Evolutionary conservation across 352 stramenopile species (phyloP).

Genomic region (Phytopythium ostracodes): DNA sequence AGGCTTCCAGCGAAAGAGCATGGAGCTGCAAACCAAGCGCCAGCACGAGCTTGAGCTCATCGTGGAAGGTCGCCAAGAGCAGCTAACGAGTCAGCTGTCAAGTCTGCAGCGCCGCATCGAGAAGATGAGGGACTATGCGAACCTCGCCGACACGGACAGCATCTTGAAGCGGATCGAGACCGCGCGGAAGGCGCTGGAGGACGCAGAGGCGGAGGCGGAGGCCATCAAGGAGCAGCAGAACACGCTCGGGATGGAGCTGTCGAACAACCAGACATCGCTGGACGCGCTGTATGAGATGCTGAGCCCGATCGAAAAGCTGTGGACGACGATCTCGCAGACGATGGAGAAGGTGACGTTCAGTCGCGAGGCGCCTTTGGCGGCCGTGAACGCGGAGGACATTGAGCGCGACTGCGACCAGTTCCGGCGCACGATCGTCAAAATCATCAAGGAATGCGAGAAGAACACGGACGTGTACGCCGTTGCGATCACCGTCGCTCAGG

Average conservation of each 20-base stretch:
- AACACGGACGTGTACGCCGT: slow-evolving; percentile 81
- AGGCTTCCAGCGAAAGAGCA: slow-evolving; percentile 87
- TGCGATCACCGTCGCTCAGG: slow-evolving; percentile 72
- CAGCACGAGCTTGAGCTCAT: slow-evolving; percentile 89
- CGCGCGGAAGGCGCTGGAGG: slow-evolving; percentile 74
- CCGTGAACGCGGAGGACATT: slow-evolving; percentile 83
- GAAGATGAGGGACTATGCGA: slow-evolving; percentile 88
- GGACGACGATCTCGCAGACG: slow-evolving; percentile 75
- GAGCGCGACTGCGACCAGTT: slow-evolving; percentile 88
- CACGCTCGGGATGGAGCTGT: slow-evolving; percentile 78
- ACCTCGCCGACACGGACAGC: slow-evolving; percentile 70
- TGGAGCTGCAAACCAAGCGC: slow-evolving; percentile 87
- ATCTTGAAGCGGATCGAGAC: slow-evolving; percentile 81
- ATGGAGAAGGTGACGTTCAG: slow-evolving; percentile 77
- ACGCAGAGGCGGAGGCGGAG: slow-evolving; percentile 78
- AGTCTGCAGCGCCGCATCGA: slow-evolving; percentile 84
- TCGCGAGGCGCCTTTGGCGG: slow-evolving; percentile 52
- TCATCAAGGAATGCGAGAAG: slow-evolving; percentile 90
- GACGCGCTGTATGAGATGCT: slow-evolving; percentile 77
- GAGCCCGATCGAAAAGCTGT: slow-evolving; percentile 85
- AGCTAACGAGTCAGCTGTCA: slow-evolving; percentile 75
- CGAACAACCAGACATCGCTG: slow-evolving; percentile 77
- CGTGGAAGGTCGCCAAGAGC: slow-evolving; percentile 86
- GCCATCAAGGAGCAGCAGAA: slow-evolving; percentile 87
- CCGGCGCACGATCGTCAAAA: slow-evolving; percentile 82